Percentiles rank a stretch among this genome's conserved stretches.
These are phyloP conservation scores for Cyberlindnera euphorbiiphila DNA, from an alignment of 805 yeast species.

Conservation along the genomic window DNA sequence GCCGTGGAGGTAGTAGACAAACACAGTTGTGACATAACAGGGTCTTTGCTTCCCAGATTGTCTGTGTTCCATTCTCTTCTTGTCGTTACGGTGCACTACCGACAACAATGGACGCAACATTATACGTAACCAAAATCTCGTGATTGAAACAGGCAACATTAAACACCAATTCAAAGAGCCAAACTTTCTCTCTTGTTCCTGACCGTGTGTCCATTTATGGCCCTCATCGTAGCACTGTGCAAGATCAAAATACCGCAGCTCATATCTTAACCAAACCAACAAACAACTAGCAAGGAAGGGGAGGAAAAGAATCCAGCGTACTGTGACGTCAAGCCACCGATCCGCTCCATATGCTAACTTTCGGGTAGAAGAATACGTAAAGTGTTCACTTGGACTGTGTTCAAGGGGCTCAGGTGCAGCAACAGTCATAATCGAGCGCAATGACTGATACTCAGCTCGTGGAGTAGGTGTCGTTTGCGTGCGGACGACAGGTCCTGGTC, in stretches of 20 bases:
- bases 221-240: background rate
- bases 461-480: background rate
- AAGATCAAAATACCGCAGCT: background rate
- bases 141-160: background rate
- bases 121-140: background rate
- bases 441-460: background rate
- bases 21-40: background rate
- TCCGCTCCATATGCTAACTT: background rate
- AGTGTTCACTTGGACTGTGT: background rate
- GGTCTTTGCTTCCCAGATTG: conserved; percentile 1
- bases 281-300: conserved; percentile 2
- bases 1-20: background rate
- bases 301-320: conserved; percentile 1
- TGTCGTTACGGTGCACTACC: conserved; percentile 3
- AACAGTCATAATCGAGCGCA: background rate
- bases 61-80: conserved; percentile 1
- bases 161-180: background rate
- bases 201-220: background rate
- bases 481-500: background rate
- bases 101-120: conserved; percentile 1
- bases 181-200: background rate
- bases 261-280: conserved; percentile 3
- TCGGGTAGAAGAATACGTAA: too few species aligned
- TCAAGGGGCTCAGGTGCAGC: conserved; percentile 3
- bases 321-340: background rate